Conservation (phyloP, 2,329 filamentous ascomycete species). For the Aspergillus udagawae region DNA sequence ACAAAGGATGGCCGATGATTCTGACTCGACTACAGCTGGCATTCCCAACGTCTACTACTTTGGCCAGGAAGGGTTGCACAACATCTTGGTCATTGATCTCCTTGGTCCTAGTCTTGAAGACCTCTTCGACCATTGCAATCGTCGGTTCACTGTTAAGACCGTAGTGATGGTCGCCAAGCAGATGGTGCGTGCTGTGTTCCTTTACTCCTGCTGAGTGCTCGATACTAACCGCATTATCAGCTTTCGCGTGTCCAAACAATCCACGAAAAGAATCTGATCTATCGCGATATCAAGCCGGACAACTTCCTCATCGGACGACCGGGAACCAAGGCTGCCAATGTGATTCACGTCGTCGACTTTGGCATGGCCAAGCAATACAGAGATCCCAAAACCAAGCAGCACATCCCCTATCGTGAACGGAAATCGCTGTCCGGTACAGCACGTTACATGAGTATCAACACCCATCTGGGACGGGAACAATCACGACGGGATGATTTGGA, state of each 20-base stretch:
- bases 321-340: slow-evolving; percentile 89
- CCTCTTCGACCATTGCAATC: slow-evolving; percentile 94
- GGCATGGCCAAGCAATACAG: slow-evolving; percentile 99
- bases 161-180: slow-evolving; percentile 99
- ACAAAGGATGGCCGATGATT: slow-evolving; percentile 9
- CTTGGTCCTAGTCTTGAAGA: slow-evolving; percentile 93
- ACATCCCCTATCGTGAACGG: slow-evolving; percentile 94
- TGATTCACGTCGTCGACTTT: slow-evolving; percentile 98
- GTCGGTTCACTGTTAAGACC: slow-evolving; percentile 93
- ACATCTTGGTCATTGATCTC: slow-evolving; percentile 96
- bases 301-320: slow-evolving; percentile 97
- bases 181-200: slow-evolving; percentile 61
- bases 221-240: slow-evolving; percentile 43
- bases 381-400: slow-evolving; percentile 97
- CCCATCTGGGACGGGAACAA: slow-evolving; percentile 92
- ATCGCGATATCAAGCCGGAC: slow-evolving; percentile 98
- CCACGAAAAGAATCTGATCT: slow-evolving; percentile 98
- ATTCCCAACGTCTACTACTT: slow-evolving; percentile 99
- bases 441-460: slow-evolving; percentile 99
- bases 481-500: slow-evolving; percentile 94
- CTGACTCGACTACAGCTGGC: slow-evolving; percentile 62
- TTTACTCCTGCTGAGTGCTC: background rate
- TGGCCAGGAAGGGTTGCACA: slow-evolving; percentile 95
- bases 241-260: slow-evolving; percentile 89
- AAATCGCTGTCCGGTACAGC: slow-evolving; percentile 96